Conservation (phyloP, 73 alveolate species). For the Tetrahymena malaccensis region DNA sequence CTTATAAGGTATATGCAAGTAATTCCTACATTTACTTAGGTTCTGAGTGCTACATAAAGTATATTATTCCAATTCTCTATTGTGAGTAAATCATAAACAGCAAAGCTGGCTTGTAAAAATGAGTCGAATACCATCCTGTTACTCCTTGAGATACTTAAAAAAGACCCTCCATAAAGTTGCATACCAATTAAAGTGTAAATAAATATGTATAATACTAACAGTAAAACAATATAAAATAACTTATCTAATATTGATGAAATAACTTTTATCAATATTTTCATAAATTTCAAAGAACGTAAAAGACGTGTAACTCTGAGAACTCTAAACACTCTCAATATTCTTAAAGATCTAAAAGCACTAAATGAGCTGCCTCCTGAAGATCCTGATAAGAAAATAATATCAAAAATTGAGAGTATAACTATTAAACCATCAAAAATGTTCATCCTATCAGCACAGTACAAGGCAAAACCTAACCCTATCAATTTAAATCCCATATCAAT, state of each 20-base stretch:
- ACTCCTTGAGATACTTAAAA: not conserved
- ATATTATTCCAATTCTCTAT: constrained; percentile 32
- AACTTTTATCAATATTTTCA: constrained; percentile 59
- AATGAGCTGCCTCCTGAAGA: constrained; percentile 48
- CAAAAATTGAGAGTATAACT: constrained; percentile 61
- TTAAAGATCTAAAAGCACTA: constrained; percentile 65
- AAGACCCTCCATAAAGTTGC: constrained; percentile 54
- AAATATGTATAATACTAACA: constrained; percentile 57
- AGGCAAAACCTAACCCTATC: constrained; percentile 61
- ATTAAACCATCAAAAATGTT: constrained; percentile 71
- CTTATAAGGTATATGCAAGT: constrained; percentile 53
- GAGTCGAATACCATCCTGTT: not conserved
- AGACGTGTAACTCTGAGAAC: constrained; percentile 75
- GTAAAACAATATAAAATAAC: constrained; percentile 52
- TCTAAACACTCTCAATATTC: constrained; percentile 70
- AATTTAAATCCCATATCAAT: constrained; percentile 64
- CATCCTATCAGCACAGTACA: constrained; percentile 64
- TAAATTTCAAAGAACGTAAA: constrained; percentile 62
- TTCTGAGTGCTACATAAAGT: not conserved
- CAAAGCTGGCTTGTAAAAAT: not conserved
- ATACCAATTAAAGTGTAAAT: constrained; percentile 60
- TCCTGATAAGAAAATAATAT: constrained; percentile 48
- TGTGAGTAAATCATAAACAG: constrained; percentile 3
- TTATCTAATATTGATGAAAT: constrained; percentile 45
- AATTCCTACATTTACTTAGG: constrained; percentile 1